Percentiles rank a stretch among this genome's conserved stretches.
phyloP scores from a whole-genome alignment of 331 rosid genomes.

The Dryas integrifolia region DNA sequence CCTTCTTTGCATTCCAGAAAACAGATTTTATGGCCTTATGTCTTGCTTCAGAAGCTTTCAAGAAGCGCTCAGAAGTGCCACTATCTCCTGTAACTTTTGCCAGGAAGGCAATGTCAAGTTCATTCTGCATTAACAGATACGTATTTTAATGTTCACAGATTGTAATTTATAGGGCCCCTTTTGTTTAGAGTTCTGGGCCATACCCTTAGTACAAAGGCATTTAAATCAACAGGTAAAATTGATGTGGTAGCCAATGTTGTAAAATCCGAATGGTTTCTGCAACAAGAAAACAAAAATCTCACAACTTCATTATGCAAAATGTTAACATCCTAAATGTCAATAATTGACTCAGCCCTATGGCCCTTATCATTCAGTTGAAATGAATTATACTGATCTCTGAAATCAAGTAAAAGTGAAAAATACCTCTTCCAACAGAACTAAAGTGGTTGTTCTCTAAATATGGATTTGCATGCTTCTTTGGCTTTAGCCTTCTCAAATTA shows the following conservation, averaged over 20 bases:
- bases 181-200: slow-evolving; percentile 20
- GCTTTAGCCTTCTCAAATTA: no score
- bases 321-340: no score
- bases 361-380: no score
- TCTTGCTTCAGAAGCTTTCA: slow-evolving; percentile 53
- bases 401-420: no score
- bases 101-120: slow-evolving; percentile 64
- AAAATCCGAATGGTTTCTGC: slow-evolving; percentile 63
- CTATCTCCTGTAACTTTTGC: slow-evolving; percentile 71
- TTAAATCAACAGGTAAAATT: slow-evolving; percentile 78
- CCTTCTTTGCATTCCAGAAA: slow-evolving; percentile 67
- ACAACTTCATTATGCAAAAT: neutral
- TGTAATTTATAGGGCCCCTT: slow-evolving; percentile 12
- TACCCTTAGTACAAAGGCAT: slow-evolving; percentile 75
- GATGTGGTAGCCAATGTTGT: slow-evolving; percentile 78
- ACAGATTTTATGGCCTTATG: slow-evolving; percentile 58
- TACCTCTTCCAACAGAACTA: no score
- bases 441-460: no score
- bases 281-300: slow-evolving; percentile 24
- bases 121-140: slow-evolving; percentile 61
- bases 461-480: no score
- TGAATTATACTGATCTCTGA: no score
- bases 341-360: no score
- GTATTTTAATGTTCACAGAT: slow-evolving; percentile 19
- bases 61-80: slow-evolving; percentile 39